Base-by-base conservation (phyloP, 495 filamentous ascomycete species). In the Aspergillus ostianus region DNA sequence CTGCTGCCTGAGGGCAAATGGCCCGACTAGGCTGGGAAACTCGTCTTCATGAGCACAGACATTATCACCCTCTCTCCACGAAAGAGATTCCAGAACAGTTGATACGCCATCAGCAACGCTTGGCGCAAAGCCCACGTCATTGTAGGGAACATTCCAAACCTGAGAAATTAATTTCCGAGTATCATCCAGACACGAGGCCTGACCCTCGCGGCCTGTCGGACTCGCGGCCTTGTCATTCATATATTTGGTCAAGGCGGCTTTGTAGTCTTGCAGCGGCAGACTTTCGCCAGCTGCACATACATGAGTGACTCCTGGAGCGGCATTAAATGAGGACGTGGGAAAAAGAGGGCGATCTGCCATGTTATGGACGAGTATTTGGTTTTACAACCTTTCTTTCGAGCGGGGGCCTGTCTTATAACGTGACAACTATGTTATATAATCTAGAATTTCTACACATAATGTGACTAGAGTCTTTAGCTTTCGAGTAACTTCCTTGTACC, bases 21-120 rank as follows among this genome's bases (percentile, higher is more conserved):
- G 56, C 18, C 27, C 56, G 26, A 58, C 36, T 9, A 58, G 26
- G 30, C 56, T 58, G 13, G 56, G 56, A 30, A 58, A 58, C 1
- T 58, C 56, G 10, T 58, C 56, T 18, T 2, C 27, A 21, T 58
- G 47, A 19, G 52, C 49, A 21, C 29, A 26, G 26, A 52, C 56
- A 26, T 51, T 52, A 30, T 58, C 56, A 6, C 47, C 29, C 2
- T 51, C 56, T 3, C 51, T 9, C 56, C 56, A 58, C 6, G 8
- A 7, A 2, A 47, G 13, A 7, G 46, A 47, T n/a, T 55, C 53
- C 2, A 55, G 30, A 17, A 55, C 30, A 10, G 45, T 55, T 2
- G 53, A 55, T 4, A 55, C 36, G 3, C 53, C 53, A 7, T 55
- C 53, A 2, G 53, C 53, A 1, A 55, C 53, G 32, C 53, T 55